A percentile compares a stretch with the other conserved stretches of the same genome.
Evolutionary conservation across 2,329 filamentous ascomycete species (phyloP).

Genomic region (Daldinia sp.): DNA sequence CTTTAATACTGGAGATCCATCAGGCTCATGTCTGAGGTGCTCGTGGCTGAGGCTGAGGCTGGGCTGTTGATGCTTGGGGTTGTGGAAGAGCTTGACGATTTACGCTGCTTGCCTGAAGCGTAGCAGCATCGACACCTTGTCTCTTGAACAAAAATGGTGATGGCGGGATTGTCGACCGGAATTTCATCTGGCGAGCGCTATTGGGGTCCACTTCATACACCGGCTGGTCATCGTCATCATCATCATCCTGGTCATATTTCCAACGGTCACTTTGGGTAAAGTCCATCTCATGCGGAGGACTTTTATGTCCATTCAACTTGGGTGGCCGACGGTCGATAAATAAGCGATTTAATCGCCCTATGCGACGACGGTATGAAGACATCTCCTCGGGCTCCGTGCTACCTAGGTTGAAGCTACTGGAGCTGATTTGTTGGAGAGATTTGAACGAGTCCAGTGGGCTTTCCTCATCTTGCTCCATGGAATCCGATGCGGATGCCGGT

Average conservation of each 20-base stretch:
- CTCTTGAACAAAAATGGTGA: slow-evolving; percentile 58
- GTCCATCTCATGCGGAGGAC: slow-evolving; percentile 50
- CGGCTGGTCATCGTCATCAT: slow-evolving; percentile 73
- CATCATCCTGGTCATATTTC: slow-evolving; percentile 90
- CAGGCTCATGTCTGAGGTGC: slow-evolving; percentile 27
- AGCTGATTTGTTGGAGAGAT: slow-evolving; percentile 53
- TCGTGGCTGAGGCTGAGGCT: slow-evolving; percentile 27
- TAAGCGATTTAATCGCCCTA: slow-evolving; percentile 84
- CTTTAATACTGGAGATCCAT: background rate
- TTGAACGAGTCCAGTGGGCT: slow-evolving; percentile 50
- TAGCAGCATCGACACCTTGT: slow-evolving; percentile 51
- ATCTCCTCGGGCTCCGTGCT: slow-evolving; percentile 57
- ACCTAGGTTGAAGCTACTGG: slow-evolving; percentile 56
- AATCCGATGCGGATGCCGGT: slow-evolving; percentile 67
- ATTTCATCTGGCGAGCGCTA: slow-evolving; percentile 69
- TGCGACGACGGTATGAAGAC: slow-evolving; percentile 83
- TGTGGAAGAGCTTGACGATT: slow-evolving; percentile 47
- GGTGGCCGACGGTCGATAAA: slow-evolving; percentile 89
- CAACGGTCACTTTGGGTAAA: slow-evolving; percentile 72
- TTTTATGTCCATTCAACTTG: slow-evolving; percentile 48
- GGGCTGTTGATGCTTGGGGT: slow-evolving; percentile 30
- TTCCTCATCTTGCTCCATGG: slow-evolving; percentile 63
- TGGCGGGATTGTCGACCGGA: slow-evolving; percentile 69
- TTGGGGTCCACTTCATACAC: slow-evolving; percentile 82
- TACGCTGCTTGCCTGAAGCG: slow-evolving; percentile 39